phyloP scores from a whole-genome alignment of 441 rosid species.

The Corymbia calophylla region DNA sequence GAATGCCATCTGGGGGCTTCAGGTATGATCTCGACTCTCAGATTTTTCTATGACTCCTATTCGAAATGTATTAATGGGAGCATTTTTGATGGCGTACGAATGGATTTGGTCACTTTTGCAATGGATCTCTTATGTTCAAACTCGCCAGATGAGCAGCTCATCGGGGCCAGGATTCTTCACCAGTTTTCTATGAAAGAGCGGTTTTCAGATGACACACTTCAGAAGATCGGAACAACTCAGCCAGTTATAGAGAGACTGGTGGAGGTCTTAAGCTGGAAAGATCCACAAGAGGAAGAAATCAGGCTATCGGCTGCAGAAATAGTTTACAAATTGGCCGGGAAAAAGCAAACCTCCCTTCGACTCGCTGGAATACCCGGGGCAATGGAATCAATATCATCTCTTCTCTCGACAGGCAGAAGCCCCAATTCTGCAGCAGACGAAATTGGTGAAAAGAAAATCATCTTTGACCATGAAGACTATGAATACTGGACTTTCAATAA shows the following conservation, averaged over 20 bases:
- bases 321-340: conserved; percentile 61
- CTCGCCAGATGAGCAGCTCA: conserved; percentile 76
- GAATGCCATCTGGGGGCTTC: conserved; percentile 61
- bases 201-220: conserved; percentile 66
- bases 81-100: conserved; percentile 79
- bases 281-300: conserved; percentile 74
- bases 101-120: conserved; percentile 73
- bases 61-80: conserved; percentile 77
- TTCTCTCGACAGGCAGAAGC: conserved; percentile 49
- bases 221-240: conserved; percentile 65
- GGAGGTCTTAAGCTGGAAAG: conserved; percentile 94
- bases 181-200: conserved; percentile 34
- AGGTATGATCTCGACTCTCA: conserved; percentile 49
- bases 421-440: conserved; percentile 53
- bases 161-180: conserved; percentile 64
- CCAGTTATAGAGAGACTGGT: conserved; percentile 64
- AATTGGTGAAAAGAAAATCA: conserved; percentile 50
- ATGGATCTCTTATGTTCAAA: conserved; percentile 65
- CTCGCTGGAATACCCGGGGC: conserved; percentile 81
- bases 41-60: conserved; percentile 86
- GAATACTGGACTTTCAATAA: conserved; percentile 71
- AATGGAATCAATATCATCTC: conserved; percentile 82
- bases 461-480: conserved; percentile 37
- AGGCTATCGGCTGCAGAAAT: conserved; percentile 73
- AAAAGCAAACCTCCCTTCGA: conserved; percentile 69